Percentiles rank a stretch among this genome's conserved stretches.
These are phyloP conservation scores for Spongispora temasekensis DNA, from an alignment of 1,284 basidiomycete species.

Conservation along the genomic window DNA sequence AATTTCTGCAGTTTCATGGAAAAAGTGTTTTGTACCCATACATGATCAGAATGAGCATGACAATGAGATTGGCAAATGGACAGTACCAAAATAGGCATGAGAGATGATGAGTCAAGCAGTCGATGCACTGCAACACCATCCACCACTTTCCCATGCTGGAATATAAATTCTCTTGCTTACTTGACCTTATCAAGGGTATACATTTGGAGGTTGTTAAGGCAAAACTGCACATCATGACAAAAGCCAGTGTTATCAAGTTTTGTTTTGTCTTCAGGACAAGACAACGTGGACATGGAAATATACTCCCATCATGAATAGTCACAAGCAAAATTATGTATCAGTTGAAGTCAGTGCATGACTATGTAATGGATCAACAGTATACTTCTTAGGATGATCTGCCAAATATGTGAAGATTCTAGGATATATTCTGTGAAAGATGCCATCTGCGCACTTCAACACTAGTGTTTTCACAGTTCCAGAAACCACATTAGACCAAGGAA, in stretches of 20 bases:
- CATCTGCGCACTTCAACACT: slow-evolving; percentile 29
- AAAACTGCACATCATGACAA: background rate
- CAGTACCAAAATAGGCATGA: slow-evolving; percentile 5
- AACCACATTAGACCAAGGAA: too few relatives aligned
- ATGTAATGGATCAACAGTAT: too few relatives aligned
- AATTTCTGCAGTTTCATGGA: slow-evolving; percentile 5
- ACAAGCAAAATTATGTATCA: slow-evolving; percentile 18
- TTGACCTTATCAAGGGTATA: background rate
- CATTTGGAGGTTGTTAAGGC: background rate
- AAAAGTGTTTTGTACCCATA: slow-evolving; percentile 11
- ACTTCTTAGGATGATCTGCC: slow-evolving; percentile 33
- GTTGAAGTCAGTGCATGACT: background rate
- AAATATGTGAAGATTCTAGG: slow-evolving; percentile 37
- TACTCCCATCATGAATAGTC: slow-evolving; percentile 11
- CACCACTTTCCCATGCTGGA: background rate
- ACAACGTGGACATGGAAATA: slow-evolving; percentile 13
- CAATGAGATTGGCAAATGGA: background rate
- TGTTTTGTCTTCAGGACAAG: background rate
- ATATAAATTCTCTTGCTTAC: slow-evolving; percentile 5
- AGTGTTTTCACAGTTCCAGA: slow-evolving; percentile 31
- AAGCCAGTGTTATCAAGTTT: slow-evolving; percentile 3
- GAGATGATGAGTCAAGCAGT: background rate
- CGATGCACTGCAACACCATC: background rate
- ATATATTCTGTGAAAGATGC: slow-evolving; percentile 24
- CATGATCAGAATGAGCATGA: too few relatives aligned